Base-by-base conservation (phyloP, 768 basidiomycete genomes). In the Favolaschia claudopus region DNA sequence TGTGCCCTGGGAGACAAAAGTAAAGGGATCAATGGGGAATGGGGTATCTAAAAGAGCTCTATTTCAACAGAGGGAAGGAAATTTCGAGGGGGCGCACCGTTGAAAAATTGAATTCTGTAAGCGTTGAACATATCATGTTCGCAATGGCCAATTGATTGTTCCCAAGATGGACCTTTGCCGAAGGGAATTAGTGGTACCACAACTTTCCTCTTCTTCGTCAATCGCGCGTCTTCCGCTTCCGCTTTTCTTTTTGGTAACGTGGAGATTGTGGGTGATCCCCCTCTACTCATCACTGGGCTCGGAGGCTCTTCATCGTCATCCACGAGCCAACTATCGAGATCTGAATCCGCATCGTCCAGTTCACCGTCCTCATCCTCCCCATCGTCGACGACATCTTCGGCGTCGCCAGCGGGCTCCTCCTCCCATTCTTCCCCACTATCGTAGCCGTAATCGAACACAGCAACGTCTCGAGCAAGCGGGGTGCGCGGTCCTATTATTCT, bases 381-480 rank as follows among this genome's bases (percentile, higher is more conserved):
- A 15, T 92, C 92, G 6, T 90, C 88, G 7, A 82, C 76, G 7
- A 89, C 84, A 52, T 92, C 89, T 45, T 92, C 92, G 46, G 89
- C 93, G 12, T 86, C 92, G 22, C 89, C 93, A 4, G 82, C 85
- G 20, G 88, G 87, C 69, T 95, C 95, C 55, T 91, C 92, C 62
- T 94, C 93, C 97, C 97, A 99, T 66, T 99, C 97, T 66, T 89
- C 94, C 14, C 93, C 96, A 48, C 93, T 95, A 76, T 99, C 96
- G 69, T 96, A 93, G 5, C 85, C 84, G 71, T 99, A 99, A 74
- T 99, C 95, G 51, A 92, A 82, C 13, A 85, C 81, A 1, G 89
- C 77, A 12, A 85, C 79, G 67, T 99, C 97, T 63, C 85, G 85
- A 3, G 82, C 86, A 59, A 96, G 89, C 1, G 97, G 96, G 17